Conservation (phyloP, 2,329 filamentous ascomycete species). For the Colletotrichum theobromicola region DNA sequence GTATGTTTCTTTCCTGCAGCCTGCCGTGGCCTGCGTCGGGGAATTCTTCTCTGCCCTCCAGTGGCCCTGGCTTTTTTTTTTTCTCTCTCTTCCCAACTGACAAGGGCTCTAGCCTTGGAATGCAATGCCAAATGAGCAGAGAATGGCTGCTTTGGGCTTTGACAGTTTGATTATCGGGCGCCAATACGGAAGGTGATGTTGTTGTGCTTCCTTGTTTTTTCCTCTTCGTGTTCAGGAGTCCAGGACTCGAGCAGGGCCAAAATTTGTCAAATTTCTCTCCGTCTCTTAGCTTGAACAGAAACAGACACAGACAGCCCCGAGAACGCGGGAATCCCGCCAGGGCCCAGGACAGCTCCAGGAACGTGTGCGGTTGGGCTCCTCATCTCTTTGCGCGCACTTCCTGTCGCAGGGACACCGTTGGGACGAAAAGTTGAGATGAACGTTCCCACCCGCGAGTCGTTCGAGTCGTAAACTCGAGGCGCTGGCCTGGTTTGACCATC, state of each 20-base stretch:
- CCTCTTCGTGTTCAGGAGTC: neutral
- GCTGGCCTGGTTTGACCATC: neutral
- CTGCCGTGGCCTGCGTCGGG: neutral
- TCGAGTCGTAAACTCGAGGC: constrained; percentile 10
- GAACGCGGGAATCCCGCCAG: neutral
- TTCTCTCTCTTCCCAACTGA: neutral
- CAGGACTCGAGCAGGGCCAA: neutral
- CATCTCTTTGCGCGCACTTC: neutral
- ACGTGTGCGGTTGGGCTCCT: constrained; percentile 1
- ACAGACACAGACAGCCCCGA: neutral
- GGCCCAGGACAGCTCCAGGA: neutral
- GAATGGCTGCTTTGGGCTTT: neutral
- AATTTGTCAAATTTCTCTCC: neutral
- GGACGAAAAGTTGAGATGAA: constrained; percentile 16
- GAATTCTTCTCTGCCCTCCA: neutral
- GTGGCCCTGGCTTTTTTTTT: neutral
- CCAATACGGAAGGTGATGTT: neutral
- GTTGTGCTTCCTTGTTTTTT: neutral
- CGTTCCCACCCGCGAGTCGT: neutral
- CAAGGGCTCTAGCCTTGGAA: constrained; percentile 17
- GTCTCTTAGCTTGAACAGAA: neutral
- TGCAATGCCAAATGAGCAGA: neutral
- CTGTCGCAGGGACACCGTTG: constrained; percentile 14
- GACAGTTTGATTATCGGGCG: constrained; percentile 16
- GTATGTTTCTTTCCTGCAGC: neutral